Base-by-base conservation (phyloP, 805 yeast species). In the Ogataea siamensis region DNA sequence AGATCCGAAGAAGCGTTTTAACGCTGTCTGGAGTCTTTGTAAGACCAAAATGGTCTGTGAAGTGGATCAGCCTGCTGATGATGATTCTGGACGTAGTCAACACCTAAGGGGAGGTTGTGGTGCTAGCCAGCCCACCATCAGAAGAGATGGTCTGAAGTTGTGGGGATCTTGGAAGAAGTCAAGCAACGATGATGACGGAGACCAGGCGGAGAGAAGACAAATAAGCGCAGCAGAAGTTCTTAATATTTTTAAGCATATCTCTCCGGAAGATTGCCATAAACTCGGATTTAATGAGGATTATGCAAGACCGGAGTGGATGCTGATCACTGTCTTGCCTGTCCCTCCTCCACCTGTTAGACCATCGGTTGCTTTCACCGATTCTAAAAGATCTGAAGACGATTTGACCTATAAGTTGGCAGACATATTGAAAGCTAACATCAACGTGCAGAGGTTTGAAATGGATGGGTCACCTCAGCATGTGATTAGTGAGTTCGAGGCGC, bases 291-390 rank as follows among this genome's bases (percentile, higher is more conserved):
- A 85, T 58, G 94, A 88, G 60, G 97, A 93, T 59, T 93, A 87
- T 56, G 93, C 99, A 2, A 82, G 99, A 54, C 99, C 99, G 2
- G 99, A 93, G 67, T 93, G 99, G 99, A 78, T 93, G 80, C 74
- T 93, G 44, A 77, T 93, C 50, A 88, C 98, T 2, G 98, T 93
- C n/a, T 71, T 93, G 55, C 99, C 99, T 1, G 99, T 93, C 13
- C 99, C 99, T 29, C 99, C 99, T 35, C 99, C 99, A 46, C 98
- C 97, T 23, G 99, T 93, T 22, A 83, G 99, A 64, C 99, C 99
- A 8, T 86, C 96, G 16, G 93, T 93, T 68, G 96, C 99, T 2
- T 89, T 93, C 56, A 93, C 93, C 51, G 99, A 93, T 60, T 87
- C 97, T 8, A 96, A 95, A 45, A 81, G 99, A 68, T 97, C 98